These are phyloP conservation scores for Scopulariopsis brevicaulis DNA, from an alignment of 2,329 filamentous ascomycete species.

Conservation along the genomic window DNA sequence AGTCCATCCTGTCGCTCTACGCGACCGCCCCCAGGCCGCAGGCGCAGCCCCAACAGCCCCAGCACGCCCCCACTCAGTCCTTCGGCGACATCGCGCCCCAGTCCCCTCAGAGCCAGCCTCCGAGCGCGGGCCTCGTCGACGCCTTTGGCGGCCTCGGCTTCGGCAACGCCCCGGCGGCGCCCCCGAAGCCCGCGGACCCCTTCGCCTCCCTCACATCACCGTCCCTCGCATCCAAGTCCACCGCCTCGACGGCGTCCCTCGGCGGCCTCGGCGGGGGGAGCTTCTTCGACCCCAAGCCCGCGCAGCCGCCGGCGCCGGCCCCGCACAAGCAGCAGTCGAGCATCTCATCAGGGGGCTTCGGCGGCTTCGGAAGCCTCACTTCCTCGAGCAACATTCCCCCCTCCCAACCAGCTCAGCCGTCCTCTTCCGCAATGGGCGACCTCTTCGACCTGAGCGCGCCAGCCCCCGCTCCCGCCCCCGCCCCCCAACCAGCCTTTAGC, in stretches of 20 bases:
- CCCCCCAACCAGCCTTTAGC: constrained; percentile 11
- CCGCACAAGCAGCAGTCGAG: constrained; percentile 38
- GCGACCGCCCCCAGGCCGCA: constrained; percentile 74
- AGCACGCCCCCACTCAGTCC: constrained; percentile 43
- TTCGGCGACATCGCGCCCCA: constrained; percentile 57
- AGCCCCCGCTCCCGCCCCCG: constrained; percentile 9
- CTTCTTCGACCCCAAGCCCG: constrained; percentile 71
- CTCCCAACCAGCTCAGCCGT: constrained; percentile 26
- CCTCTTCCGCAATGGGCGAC: constrained; percentile 57
- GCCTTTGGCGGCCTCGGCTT: constrained; percentile 49
- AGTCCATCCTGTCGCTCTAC: constrained; percentile 93
- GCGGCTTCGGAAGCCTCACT: constrained; percentile 53
- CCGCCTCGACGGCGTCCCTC: constrained; percentile 28
- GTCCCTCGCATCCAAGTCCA: constrained; percentile 14
- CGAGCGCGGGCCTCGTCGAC: constrained; percentile 61
- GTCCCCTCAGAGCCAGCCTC: constrained; percentile 32
- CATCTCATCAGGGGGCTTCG: constrained; percentile 42
- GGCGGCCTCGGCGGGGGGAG: constrained; percentile 56
- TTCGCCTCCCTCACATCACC: constrained; percentile 49
- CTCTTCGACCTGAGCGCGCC: constrained; percentile 66
- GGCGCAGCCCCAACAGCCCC: constrained; percentile 34
- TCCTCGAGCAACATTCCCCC: constrained; percentile 26
- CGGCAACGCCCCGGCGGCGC: constrained; percentile 15
- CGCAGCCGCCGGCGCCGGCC: constrained; percentile 33
- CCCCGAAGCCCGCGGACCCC: constrained; percentile 36